Base-by-base conservation (phyloP, 1,284 basidiomycete genomes). In the Mycena citricolor region DNA sequence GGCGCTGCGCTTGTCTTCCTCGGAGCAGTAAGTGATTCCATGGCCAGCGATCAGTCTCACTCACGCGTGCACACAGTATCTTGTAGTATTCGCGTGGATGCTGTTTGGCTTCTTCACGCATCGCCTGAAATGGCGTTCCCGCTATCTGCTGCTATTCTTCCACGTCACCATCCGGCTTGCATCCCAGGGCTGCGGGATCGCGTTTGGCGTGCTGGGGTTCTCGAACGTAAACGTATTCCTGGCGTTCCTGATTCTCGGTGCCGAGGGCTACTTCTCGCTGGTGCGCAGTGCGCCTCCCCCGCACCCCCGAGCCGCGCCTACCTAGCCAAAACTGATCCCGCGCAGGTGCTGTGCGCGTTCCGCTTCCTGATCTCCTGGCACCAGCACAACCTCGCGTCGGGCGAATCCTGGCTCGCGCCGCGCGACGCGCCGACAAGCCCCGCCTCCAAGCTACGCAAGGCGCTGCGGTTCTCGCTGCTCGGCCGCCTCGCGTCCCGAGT, bases 71-170 rank as follows among this genome's bases (percentile, higher is more conserved):
- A n/a, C n/a, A 8, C 24, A 51, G 50, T 66, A 66, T 35, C 32
- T 57, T 36, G 47, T 49, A 10, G 50, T 66, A 4, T 64, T 62
- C 46, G 17, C 41, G 24, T 46, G 61, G 42, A 56, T 65, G 47
- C 25, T 65, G 21, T 44, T 46, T 8, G 57, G 56, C 25, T 60
- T 13, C 64, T 44, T 36, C 63, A 76, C 41, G 67, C 77, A 40
- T 56, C 54, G 58, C 64, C 74, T 16, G 66, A 42, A 43, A 38
- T 51, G 44, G 42, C 68, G 1, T 71, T 71, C 47, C 70, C 71
- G 47, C 69, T 73, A 61, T 39, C 51, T 57, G n/a, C 13, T 62
- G 33, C 50, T 66, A 8, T 55, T 60, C 17, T 61, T 65, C 37
- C 64, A 65, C 40, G 60, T 66, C 19, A 51, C 48, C 10, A 51